Evolutionary conservation across 176 grass and related monocot genomes (phyloP), one percentile per base, ranked within the genome.

Genomic region (Dendrocalamus sinicus): DNA sequence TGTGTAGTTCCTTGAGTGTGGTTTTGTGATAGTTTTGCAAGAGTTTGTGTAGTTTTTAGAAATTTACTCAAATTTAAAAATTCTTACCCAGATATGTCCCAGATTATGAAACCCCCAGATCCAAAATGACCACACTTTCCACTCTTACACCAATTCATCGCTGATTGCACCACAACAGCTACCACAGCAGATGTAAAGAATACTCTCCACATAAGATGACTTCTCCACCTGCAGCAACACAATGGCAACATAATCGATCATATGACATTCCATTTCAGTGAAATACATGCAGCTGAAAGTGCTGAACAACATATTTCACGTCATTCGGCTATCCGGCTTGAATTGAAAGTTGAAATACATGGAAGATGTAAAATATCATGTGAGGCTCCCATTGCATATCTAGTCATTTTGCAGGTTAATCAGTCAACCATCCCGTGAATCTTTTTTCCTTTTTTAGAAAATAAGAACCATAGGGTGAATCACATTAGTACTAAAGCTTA

Each of bases 131-230:
- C 96, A 77, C 96, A 98, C 59, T 95, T 98, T 60, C 93, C 93
- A 89, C 93, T 98, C 60, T 89, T 94, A 66, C 96, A 98, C 96
- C 96, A 98, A 80, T 84, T 89, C 96, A 98, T 98, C 15, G 84
- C 93, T 86, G 96, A 94, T 57, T 67, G 89, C 61, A 98, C 93
- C 86, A 98, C 96, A 83, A 98, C 93, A 76, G 93, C 96, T 55
- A 98, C 96, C 44, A 98, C 90, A 75, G 96, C 96, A 89, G 96
- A 98, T 72, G 96, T 98, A 90, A 98, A 98, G 86, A 98, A 98
- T 79, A 98, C 96, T 91, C 96, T 95, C 96, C 96, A 98, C 96
- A 98, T 98, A 81, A 98, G 91, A 83, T 98, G 96, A 52, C 96
- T 98, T 92, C 96, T 91, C 96, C 96, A 98, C 96, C 93, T 98